Evolutionary conservation across 1,284 basidiomycete species (phyloP).

Genomic region (Papiliotrema nemorosa): DNA sequence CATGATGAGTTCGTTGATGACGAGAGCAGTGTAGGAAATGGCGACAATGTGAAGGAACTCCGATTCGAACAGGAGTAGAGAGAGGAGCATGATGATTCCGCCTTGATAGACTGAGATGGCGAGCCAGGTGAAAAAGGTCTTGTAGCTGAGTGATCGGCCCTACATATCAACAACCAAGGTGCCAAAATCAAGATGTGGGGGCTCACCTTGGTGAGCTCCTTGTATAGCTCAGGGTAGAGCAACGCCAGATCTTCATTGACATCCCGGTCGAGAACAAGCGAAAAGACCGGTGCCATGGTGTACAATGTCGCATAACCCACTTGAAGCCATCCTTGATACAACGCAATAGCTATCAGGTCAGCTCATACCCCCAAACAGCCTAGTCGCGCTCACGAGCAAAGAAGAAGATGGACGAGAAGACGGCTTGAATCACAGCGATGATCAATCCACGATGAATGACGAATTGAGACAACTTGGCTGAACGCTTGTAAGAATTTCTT

Average conservation of each 20-base stretch:
- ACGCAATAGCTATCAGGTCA: conserved; percentile 65
- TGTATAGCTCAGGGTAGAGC: conserved; percentile 96
- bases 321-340: conserved; percentile 98
- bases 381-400: conserved; percentile 65
- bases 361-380: background rate
- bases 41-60: conserved; percentile 98
- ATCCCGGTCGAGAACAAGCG: conserved; percentile 90
- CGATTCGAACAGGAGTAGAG: conserved; percentile 90
- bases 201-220: conserved; percentile 86
- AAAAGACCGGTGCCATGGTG: conserved; percentile 98
- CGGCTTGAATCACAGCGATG: conserved; percentile 95
- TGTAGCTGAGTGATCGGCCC: conserved; percentile 88
- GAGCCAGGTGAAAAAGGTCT: conserved; percentile 97
- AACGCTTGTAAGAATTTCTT: conserved; percentile 95
- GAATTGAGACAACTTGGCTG: conserved; percentile 95
- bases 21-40: conserved; percentile 94
- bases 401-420: conserved; percentile 96
- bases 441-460: conserved; percentile 98
- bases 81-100: conserved; percentile 97
- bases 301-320: conserved; percentile 97
- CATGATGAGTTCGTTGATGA: conserved; percentile 98
- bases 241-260: conserved; percentile 93
- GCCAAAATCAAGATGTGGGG: background rate
- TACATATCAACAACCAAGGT: conserved; percentile 37
- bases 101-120: conserved; percentile 99